A percentile compares a stretch with the other conserved stretches of the same genome.
Conservation (phyloP, 208 protist species). For the Trichomonas tenax region DNA sequence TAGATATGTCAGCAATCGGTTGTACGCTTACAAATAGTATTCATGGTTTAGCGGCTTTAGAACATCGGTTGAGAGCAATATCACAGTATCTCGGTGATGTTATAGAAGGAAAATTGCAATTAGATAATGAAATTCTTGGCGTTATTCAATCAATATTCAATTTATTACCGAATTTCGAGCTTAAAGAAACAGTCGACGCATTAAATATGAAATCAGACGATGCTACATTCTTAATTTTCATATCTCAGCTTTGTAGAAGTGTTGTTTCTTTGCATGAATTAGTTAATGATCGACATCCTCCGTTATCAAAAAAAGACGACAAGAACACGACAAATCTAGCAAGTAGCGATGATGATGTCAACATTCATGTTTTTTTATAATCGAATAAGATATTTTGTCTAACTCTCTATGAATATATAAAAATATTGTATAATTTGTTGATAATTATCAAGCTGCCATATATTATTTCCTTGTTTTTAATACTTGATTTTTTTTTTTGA, state of each 20-base stretch:
- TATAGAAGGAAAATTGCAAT: conserved; percentile 50
- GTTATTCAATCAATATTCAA: conserved; percentile 73
- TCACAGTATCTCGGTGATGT: conserved; percentile 62
- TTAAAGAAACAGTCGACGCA: conserved; percentile 40
- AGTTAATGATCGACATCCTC: conserved; percentile 55
- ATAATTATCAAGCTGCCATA: no score
- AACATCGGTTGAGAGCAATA: conserved; percentile 61
- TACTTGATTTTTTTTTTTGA: no score
- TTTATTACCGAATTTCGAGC: conserved; percentile 63
- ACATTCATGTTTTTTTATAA: no score
- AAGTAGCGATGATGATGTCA: no score
- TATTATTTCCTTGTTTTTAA: no score
- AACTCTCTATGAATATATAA: no score
- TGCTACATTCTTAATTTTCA: conserved; percentile 49
- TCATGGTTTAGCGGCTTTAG: conserved; percentile 50
- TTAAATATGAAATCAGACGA: conserved; percentile 55
- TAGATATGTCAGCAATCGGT: conserved; percentile 28
- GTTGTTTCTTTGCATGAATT: conserved; percentile 70
- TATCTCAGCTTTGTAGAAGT: conserved; percentile 60
- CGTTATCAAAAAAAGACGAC: not conserved
- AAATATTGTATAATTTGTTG: no score
- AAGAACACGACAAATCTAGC: no score
- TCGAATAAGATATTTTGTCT: no score
- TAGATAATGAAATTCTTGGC: conserved; percentile 66
- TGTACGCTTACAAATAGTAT: not conserved